Conservation (phyloP, 805 yeast genomes). For the Kazachstania africana region DNA sequence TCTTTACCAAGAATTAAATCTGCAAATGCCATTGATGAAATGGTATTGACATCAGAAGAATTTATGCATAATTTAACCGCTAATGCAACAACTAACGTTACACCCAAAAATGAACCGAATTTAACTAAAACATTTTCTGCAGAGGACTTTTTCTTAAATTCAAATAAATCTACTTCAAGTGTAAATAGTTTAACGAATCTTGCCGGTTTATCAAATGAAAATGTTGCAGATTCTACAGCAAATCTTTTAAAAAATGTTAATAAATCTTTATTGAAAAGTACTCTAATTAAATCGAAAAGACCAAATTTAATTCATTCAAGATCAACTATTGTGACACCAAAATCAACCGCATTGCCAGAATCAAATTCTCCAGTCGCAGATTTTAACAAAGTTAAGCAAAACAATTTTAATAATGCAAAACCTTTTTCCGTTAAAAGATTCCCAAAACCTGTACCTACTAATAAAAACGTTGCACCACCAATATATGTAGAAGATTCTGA, state of each 20-base stretch:
- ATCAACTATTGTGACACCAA: not conserved
- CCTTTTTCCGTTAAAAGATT: not conserved
- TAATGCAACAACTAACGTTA: conserved; percentile 14
- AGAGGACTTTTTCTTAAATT: not conserved
- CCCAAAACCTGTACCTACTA: not conserved
- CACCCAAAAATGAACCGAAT: conserved; percentile 6
- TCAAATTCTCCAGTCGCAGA: not conserved
- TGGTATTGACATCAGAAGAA: conserved; percentile 19
- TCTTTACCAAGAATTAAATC: conserved; percentile 4
- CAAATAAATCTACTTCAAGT: conserved; percentile 1
- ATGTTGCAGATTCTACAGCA: conserved; percentile 15
- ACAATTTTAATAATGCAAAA: not conserved
- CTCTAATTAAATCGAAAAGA: conserved; percentile 7
- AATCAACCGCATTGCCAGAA: too few species aligned
- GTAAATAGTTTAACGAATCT: conserved; percentile 2
- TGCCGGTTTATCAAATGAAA: not conserved
- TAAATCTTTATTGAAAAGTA: conserved; percentile 16
- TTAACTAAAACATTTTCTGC: conserved; percentile 3
- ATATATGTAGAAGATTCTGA: conserved; percentile 6
- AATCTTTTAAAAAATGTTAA: conserved; percentile 19
- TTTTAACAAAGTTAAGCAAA: not conserved
- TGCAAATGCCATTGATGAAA: conserved; percentile 4
- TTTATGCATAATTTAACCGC: conserved; percentile 27
- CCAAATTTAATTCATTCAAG: not conserved
- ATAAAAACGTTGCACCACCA: not conserved